Evolutionary conservation across 139 green algal genomes (phyloP), one percentile per base, ranked within the genome.

Genomic region (Chlamydomonas sphaeroides): DNA sequence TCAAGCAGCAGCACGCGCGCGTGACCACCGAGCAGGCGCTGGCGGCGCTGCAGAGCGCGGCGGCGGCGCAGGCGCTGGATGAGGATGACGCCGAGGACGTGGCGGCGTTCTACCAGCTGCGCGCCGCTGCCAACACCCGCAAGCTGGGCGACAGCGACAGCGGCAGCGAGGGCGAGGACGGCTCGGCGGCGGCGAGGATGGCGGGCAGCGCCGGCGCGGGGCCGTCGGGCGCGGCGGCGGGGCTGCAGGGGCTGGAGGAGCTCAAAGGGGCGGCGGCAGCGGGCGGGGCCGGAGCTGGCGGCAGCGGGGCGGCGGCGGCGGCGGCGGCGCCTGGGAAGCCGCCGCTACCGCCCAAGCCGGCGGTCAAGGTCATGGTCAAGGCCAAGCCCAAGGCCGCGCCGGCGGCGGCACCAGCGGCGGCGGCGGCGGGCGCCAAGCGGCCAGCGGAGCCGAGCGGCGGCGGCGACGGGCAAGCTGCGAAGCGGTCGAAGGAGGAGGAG

Each of bases 41-140:
- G 35, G 87, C 76, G 33, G 93, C 93, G 26, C 78, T 95, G 59
- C 88, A 91, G 75, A 76, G 78, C 7, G 89, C 85, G 1, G 90
- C 88, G 30, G 84, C 85, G 53, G 75, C 82, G 67, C 78, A 91
- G 62, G 45, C 14, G 45, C 72, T 93, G 68, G 85, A 90, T 17
- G 88, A 91, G 11, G 92, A 96, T 42, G 94, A 97, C 71, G 85
- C 91, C 78, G 84, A 74, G 18, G 93, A 93, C 5, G 71, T 96
- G 53, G 82, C 87, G 32, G 87, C 89, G 53, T 94, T 97, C 36
- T 87, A 93, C 87, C 84, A 94, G 78, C 88, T 94, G 81, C 86
- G 91, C 32, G 78, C 81, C 32, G 86, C 90, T 2, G 78, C 78
- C 5, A 15, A 32, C 51, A 65, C 69, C 8, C 18, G 56, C 1